A percentile compares a stretch with the other conserved stretches of the same genome.
Conservation (phyloP, 208 protist genomes). For the Acanthamoeba culbertsoni region DNA sequence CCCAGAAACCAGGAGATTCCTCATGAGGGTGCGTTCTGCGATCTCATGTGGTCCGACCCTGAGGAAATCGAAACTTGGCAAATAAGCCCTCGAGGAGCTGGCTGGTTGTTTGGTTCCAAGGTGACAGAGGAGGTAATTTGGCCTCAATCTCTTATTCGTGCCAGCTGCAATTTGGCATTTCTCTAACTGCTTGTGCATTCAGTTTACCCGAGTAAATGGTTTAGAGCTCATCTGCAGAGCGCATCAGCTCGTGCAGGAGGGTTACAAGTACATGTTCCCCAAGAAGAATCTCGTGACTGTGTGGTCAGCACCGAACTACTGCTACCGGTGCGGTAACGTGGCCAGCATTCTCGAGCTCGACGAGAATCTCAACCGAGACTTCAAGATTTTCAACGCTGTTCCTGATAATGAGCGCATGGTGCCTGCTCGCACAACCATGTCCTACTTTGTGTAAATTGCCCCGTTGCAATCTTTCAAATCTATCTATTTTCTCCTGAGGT, state of each 20-base stretch:
- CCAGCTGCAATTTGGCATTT: neutral
- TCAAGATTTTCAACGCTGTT: conserved; percentile 83
- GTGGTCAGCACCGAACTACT: conserved; percentile 98
- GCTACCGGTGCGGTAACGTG: conserved; percentile 89
- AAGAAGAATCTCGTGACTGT: conserved; percentile 88
- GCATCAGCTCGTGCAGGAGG: conserved; percentile 92
- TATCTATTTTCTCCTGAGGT: too few relatives aligned
- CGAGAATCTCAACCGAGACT: conserved; percentile 81
- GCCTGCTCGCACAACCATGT: conserved; percentile 72
- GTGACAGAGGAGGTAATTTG: conserved; percentile 74
- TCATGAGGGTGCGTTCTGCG: conserved; percentile 89
- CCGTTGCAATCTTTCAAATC: neutral
- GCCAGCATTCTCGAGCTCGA: conserved; percentile 92
- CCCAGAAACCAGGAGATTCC: conserved; percentile 88
- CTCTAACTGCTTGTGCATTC: neutral
- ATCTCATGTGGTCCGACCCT: conserved; percentile 91
- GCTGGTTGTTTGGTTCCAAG: conserved; percentile 89
- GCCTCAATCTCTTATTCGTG: neutral
- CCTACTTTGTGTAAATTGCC: conserved; percentile 82
- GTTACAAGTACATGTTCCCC: conserved; percentile 78
- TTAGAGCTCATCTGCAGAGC: conserved; percentile 88
- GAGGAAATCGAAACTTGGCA: conserved; percentile 89
- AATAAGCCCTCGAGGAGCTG: conserved; percentile 88
- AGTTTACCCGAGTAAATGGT: conserved; percentile 87
- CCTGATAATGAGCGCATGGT: conserved; percentile 69